phyloP scores from a whole-genome alignment of 108 stramenopile genomes.

The Skeletonema potamos region DNA sequence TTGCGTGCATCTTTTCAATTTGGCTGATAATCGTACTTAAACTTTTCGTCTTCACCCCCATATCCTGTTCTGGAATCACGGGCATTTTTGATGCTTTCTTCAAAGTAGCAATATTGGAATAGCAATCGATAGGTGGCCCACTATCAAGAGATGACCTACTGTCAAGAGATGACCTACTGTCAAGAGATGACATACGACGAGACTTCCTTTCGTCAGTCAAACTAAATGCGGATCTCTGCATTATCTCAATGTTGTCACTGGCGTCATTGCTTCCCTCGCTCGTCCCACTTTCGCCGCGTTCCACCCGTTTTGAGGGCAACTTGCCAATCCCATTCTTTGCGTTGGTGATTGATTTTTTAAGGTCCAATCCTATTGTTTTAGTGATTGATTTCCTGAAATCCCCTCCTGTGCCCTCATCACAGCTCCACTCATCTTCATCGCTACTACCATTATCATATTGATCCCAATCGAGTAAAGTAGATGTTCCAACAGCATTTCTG shows the following conservation, averaged over 20 bases:
- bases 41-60: background rate
- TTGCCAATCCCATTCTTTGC: background rate
- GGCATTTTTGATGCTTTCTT: background rate
- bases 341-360: background rate
- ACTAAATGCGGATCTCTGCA: background rate
- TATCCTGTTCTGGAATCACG: constrained; percentile 9
- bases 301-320: too few relatives aligned
- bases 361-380: background rate
- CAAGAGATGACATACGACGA: background rate
- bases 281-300: too few relatives aligned
- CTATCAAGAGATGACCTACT: background rate
- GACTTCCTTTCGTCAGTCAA: background rate
- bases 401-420: background rate
- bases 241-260: too few relatives aligned
- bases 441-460: background rate
- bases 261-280: too few relatives aligned
- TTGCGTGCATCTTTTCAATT: constrained; percentile 12
- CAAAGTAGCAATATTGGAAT: background rate
- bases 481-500: background rate
- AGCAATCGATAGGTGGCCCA: background rate
- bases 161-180: background rate
- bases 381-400: background rate
- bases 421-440: background rate
- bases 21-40: background rate
- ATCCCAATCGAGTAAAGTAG: background rate